Evolutionary conservation across 2,329 filamentous ascomycete species (phyloP), one percentile per base, ranked within the genome.

Genomic region (Tolypocladium inflatum): DNA sequence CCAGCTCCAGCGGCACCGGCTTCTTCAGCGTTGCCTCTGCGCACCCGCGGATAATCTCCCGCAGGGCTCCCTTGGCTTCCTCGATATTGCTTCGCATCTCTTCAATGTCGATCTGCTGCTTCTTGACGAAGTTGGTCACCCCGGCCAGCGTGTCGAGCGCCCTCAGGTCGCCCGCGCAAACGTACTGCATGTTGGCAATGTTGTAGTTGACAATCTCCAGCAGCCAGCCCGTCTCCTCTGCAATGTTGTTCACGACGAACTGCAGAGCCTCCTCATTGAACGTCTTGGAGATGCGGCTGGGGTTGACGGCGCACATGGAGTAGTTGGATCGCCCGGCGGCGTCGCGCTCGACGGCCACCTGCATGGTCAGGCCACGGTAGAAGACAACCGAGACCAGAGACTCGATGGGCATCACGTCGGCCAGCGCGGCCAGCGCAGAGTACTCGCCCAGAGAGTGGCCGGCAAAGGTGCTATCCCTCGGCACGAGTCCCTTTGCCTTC

Each of bases 351-450:
- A 99, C 94, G 30, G 94, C 94, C 54, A 99, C 94, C 77, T 99
- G 94, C 94, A 99, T 99, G 26, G 94, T 99, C 69, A 99, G 80
- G 69, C 94, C 94, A 74, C 94, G 91, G 80, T 99, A 99, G 83
- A 99, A 99, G 57, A 99, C 95, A 53, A 99, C 94, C 0, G 94
- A 97, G 2, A 99, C 94, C 73, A 99, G 81, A 66, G 89, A 94
- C 80, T 99, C 94, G 68, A 99, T 99, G n/a, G 95, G 94, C 90
- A 99, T 96, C 71, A 99, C 94, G 70, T 99, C 93, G 13, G 95
- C 94, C 61, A 99, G 82, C 15, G 94, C 94, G 62, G 94, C 94
- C 62, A 99, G 86, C 11, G 94, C 94, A 62, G 92, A 97, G 80
- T 99, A 99, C 78, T 99, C 94, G 75, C 94, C 94, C 26, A 99